Evolutionary conservation across 192 early-diverging fungal species (phyloP).

Genomic region (Entomortierella parvispora): DNA sequence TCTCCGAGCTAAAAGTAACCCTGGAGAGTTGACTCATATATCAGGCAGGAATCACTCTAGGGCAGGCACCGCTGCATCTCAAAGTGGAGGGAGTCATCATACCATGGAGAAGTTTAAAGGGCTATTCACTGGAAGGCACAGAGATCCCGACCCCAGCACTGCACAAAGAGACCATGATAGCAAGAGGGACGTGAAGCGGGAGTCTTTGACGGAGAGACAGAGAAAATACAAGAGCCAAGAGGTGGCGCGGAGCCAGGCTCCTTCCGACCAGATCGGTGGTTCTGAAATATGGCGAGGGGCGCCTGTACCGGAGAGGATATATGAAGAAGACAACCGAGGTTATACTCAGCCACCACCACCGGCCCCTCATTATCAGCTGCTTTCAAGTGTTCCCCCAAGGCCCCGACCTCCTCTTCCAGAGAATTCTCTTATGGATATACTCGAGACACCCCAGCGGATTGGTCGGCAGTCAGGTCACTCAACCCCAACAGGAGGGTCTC

Average conservation of each 20-base stretch:
- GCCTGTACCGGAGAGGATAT: background rate
- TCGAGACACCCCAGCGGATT: conserved; percentile 30
- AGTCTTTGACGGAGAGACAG: conserved; percentile 38
- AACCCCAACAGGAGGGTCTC: conserved; percentile 21
- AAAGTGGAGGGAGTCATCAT: conserved; percentile 10
- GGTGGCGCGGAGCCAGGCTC: conserved; percentile 3
- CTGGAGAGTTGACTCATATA: conserved; percentile 18
- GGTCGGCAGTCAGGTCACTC: conserved; percentile 17
- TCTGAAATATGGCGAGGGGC: conserved; percentile 4
- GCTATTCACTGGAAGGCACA: conserved; percentile 27
- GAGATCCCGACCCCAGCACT: conserved; percentile 12
- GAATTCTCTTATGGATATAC: conserved; percentile 34
- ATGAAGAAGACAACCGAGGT: conserved; percentile 8
- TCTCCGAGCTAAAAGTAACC: conserved; percentile 40
- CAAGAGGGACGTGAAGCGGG: conserved; percentile 10
- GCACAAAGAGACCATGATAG: conserved; percentile 3
- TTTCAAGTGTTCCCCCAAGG: conserved; percentile 10
- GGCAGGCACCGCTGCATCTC: background rate
- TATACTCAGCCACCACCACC: conserved; percentile 29
- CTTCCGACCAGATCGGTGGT: background rate
- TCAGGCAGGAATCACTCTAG: conserved; percentile 12
- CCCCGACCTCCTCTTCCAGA: conserved; percentile 41
- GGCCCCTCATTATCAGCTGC: conserved; percentile 4
- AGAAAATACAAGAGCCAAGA: conserved; percentile 44
- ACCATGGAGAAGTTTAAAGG: conserved; percentile 44